Conservation (phyloP, 2,329 filamentous ascomycete species). For the Keithomyces neogunnii region DNA sequence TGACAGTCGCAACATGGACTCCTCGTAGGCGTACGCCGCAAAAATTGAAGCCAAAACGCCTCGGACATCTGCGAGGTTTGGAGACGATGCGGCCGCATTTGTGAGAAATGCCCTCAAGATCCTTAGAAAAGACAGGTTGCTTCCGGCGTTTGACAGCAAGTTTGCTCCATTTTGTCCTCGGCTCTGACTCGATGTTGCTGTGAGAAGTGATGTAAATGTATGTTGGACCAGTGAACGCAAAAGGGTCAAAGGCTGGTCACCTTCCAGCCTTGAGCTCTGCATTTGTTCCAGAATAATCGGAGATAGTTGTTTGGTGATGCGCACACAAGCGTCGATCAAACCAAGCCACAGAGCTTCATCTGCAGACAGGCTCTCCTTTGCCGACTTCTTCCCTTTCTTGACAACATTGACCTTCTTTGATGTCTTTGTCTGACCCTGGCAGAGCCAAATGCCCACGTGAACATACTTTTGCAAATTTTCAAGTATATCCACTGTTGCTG, state of each 20-base stretch:
- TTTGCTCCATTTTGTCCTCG: conserved; percentile 23
- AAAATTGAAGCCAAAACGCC: conserved; percentile 84
- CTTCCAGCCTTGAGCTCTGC: conserved; percentile 34
- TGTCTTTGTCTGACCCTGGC: conserved; percentile 71
- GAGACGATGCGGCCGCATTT: conserved; percentile 70
- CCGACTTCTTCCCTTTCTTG: conserved; percentile 39
- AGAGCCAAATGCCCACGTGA: conserved; percentile 91
- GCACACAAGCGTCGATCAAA: conserved; percentile 51
- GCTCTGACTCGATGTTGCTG: conserved; percentile 55
- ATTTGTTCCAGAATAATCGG: conserved; percentile 37
- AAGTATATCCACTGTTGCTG: conserved; percentile 65
- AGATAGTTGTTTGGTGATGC: conserved; percentile 56
- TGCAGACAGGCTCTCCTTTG: conserved; percentile 36
- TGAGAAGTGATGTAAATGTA: conserved; percentile 78
- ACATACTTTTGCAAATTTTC: conserved; percentile 79
- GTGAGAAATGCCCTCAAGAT: conserved; percentile 84
- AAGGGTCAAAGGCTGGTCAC: conserved; percentile 53
- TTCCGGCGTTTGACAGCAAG: conserved; percentile 29
- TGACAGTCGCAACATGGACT: conserved; percentile 76
- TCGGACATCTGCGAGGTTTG: conserved; percentile 79
- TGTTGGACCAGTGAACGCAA: conserved; percentile 79
- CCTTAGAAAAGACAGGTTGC: conserved; percentile 72
- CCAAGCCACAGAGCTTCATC: conserved; percentile 53
- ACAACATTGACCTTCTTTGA: conserved; percentile 35
- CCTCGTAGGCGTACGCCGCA: conserved; percentile 90